A percentile compares a stretch with the other conserved stretches of the same genome.
phyloP scores from a whole-genome alignment of 2,329 filamentous ascomycete genomes.

The Fonsecaea erecta region DNA sequence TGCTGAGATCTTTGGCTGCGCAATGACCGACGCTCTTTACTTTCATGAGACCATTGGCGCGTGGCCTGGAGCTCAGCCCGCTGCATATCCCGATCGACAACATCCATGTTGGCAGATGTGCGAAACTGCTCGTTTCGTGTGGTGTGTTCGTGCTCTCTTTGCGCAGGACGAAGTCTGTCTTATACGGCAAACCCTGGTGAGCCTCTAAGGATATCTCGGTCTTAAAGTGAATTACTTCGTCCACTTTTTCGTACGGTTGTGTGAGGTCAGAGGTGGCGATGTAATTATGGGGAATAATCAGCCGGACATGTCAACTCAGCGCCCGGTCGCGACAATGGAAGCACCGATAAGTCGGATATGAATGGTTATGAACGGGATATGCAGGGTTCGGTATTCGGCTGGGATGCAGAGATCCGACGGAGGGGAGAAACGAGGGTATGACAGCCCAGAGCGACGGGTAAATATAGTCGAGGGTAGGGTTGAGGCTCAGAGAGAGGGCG shows the following conservation, averaged over 20 bases:
- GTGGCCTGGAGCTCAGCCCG: slow-evolving; percentile 44
- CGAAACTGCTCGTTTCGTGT: no score
- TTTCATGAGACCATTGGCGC: slow-evolving; percentile 32
- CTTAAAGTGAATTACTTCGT: background rate
- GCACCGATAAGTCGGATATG: background rate
- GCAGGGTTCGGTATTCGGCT: background rate
- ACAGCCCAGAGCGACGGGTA: background rate
- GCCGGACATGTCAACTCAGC: background rate
- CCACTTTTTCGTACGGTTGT: background rate
- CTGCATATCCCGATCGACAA: slow-evolving; percentile 44
- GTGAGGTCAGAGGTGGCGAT: background rate
- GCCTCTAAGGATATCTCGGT: background rate
- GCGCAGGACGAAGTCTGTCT: background rate
- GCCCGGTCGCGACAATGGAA: background rate
- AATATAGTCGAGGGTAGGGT: background rate
- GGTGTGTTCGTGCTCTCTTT: slow-evolving; percentile 1
- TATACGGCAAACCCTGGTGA: background rate
- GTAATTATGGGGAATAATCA: background rate
- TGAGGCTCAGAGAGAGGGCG: background rate
- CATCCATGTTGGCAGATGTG: slow-evolving; percentile 42
- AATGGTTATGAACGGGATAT: background rate
- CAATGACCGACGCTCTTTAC: slow-evolving; percentile 33
- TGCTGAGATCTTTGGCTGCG: slow-evolving; percentile 26
- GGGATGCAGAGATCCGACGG: background rate
- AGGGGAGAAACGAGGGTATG: background rate